phyloP scores from a whole-genome alignment of 495 filamentous ascomycete genomes.

The Cenococcum geophilum region DNA sequence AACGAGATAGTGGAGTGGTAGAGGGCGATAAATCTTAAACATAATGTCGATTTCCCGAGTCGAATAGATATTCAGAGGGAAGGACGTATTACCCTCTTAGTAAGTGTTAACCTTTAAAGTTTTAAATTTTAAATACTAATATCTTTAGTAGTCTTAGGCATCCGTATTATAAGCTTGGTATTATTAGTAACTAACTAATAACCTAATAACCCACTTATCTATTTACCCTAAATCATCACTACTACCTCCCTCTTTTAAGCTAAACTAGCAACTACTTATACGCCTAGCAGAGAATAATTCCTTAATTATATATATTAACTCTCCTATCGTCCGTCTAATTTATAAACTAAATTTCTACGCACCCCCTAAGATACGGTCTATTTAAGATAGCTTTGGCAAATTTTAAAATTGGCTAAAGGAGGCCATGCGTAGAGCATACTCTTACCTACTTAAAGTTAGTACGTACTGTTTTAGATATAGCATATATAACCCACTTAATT shows the following conservation, averaged over 20 bases:
- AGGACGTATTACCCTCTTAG: background rate
- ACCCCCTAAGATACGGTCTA: background rate
- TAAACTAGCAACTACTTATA: too few species aligned
- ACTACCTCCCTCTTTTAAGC: too few species aligned
- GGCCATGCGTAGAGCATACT: background rate
- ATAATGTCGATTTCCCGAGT: background rate
- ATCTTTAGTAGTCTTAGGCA: too few species aligned
- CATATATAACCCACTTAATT: background rate
- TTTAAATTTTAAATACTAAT: too few species aligned
- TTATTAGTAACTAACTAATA: too few species aligned
- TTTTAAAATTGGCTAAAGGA: background rate
- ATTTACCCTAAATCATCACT: too few species aligned
- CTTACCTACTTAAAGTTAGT: too few species aligned
- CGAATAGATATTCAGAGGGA: background rate
- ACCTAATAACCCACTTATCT: too few species aligned
- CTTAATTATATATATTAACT: too few species aligned
- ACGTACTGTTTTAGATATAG: background rate
- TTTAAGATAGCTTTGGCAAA: background rate
- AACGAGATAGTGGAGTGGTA: background rate
- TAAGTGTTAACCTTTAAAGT: too few species aligned
- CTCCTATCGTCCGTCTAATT: background rate
- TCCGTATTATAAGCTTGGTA: too few species aligned
- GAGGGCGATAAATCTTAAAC: background rate
- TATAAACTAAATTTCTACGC: background rate
- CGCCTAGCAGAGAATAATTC: too few species aligned